These are phyloP conservation scores for Tetratostichococcus sp. DNA, from an alignment of 139 green algal genomes.

Conservation along the genomic window DNA sequence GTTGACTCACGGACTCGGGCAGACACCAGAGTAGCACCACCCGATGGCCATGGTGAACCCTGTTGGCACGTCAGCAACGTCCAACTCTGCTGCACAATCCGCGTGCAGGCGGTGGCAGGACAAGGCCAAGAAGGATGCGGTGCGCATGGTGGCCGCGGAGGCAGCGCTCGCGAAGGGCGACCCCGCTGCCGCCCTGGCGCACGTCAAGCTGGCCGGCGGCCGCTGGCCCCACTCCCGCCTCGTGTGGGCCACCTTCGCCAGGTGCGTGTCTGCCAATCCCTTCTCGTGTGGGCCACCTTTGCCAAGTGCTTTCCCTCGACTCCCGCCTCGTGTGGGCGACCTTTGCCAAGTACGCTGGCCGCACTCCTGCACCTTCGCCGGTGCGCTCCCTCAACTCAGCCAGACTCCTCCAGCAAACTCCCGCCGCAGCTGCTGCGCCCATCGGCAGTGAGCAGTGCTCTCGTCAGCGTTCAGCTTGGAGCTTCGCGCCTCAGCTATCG, in stretches of 20 bases:
- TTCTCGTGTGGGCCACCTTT: conserved; percentile 54
- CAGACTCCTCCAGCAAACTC: no score
- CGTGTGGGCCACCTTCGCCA: conserved; percentile 57
- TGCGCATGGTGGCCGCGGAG: conserved; percentile 33
- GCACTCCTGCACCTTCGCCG: no score
- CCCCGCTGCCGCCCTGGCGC: conserved; percentile 11
- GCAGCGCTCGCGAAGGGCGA: conserved; percentile 11
- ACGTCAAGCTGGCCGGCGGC: conserved; percentile 12
- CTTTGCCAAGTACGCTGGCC: conserved; percentile 24
- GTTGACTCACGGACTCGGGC: no score
- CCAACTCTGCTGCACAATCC: no score
- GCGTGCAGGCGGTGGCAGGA: conserved; percentile 5
- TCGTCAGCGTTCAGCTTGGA: no score
- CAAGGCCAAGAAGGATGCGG: conserved; percentile 27
- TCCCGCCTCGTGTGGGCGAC: conserved; percentile 16
- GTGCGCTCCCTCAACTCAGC: not conserved
- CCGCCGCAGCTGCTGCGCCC: no score
- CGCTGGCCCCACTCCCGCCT: conserved; percentile 36
- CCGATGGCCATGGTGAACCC: no score
- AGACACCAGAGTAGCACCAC: no score
- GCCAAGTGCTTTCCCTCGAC: not conserved
- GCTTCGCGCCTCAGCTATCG: no score
- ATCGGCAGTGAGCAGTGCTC: no score
- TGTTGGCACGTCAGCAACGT: no score
- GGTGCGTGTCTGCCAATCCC: conserved; percentile 16